Base-by-base conservation (phyloP, 306 rosid species). In the Gillenia trifoliata region DNA sequence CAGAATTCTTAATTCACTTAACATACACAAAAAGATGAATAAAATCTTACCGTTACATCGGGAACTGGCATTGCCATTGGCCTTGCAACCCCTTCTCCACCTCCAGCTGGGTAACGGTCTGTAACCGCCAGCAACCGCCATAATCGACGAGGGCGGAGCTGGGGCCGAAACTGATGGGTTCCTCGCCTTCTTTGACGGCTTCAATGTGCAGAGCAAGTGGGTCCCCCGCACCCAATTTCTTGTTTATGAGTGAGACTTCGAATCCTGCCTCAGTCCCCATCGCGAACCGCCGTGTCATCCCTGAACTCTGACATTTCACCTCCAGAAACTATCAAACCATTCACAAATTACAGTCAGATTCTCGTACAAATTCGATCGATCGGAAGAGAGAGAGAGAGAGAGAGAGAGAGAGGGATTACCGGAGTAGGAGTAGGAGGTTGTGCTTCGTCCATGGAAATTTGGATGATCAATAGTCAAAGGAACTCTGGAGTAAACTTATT, bases 91-190 rank as follows among this genome's bases (percentile, higher is more conserved):
- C 52, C 67, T 52, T 66, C 68, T 66, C 45, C 79, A 7, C 25
- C 52, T 47, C 52, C 5, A 75, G 5, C 52, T 82, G 79, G 15
- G 85, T 76, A 50, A 84, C 86, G 1, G 97, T 88, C 71, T 85
- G 92, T 33, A 92, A 73, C 25, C 71, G 81, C 97, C 97, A 92
- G 22, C 83, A 82, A 3, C 74, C 56, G 34, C 96, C 96, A 47
- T 72, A 89, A 33, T 85, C 34, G 36, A 82, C 77, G 12, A 92
- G 91, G 76, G 71, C 22, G 8, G 96, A 82, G 60, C 64, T 86
- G 23, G 96, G 88, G 7, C 96, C 93, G 23, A 92, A 92, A 72
- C 77, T 84, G n/a, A 92, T 86, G 67, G 97, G 85, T 83, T 86
- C 97, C 67, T 92, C 88, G 0, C 81, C 88, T 61, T 86, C 83